phyloP scores from a whole-genome alignment of 2,329 filamentous ascomycete genomes.

The Neofusicoccum laricinum region DNA sequence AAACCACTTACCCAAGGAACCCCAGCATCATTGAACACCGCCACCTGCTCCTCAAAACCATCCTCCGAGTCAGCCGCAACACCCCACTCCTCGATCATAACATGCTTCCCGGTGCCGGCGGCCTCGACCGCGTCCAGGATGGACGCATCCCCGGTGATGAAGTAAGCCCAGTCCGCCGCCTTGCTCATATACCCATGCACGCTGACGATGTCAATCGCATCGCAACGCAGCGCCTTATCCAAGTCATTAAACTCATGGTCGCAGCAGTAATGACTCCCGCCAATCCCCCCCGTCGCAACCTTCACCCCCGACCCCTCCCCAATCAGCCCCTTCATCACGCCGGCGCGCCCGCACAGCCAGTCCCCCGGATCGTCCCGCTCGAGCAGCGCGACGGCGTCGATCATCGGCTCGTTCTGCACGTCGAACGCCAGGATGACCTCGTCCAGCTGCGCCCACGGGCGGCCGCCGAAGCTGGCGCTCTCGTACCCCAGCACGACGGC shows the following conservation, averaged over 20 bases:
- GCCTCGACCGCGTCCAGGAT: constrained; percentile 9
- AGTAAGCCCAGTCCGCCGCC: constrained; percentile 19
- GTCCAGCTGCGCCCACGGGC: constrained; percentile 16
- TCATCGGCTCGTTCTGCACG: constrained; percentile 21
- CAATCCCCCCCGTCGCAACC: constrained; percentile 19
- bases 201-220: constrained; percentile 20
- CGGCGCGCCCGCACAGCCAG: constrained; percentile 20
- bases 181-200: constrained; percentile 21
- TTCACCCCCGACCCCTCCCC: constrained; percentile 8
- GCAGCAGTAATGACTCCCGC: constrained; percentile 17
- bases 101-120: constrained; percentile 8
- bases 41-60: constrained; percentile 18
- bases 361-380: constrained; percentile 18
- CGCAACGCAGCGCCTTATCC: constrained; percentile 17
- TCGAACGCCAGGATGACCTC: constrained; percentile 21
- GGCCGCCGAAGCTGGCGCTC: constrained; percentile 15
- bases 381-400: neutral
- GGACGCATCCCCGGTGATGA: constrained; percentile 17
- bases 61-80: constrained; percentile 14
- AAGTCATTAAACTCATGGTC: constrained; percentile 18
- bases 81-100: constrained; percentile 21
- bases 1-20: constrained; percentile 12
- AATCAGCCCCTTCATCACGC: constrained; percentile 6
- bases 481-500: constrained; percentile 17
- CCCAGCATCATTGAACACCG: constrained; percentile 19